Evolutionary conservation across 805 yeast genomes (phyloP), one percentile per base, ranked within the genome.

Genomic region (Pichia sporocuriosa): DNA sequence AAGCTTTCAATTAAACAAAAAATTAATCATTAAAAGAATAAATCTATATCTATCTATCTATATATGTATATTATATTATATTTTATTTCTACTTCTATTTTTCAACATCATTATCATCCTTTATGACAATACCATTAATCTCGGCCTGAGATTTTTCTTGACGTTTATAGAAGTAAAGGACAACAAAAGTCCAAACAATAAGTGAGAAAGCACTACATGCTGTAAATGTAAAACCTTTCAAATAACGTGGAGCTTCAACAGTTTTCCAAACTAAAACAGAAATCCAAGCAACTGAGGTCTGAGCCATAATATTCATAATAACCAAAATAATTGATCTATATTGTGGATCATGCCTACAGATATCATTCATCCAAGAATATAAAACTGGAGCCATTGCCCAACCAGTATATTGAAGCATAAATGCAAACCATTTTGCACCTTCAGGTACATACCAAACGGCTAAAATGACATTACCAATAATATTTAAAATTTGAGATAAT

Each of bases 371-470:
- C 67, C 73, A 70, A 1, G 80, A 69, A 65, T 77, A 74, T 35
- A 77, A 59, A 35, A 77, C 78, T 0, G 84, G 79, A 2, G 82
- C 77, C 57, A 74, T 73, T 16, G 82, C 73, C 70, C 81, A 78
- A 13, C 79, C 73, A 55, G 75, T 74, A 53, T 77, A 78, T 19
- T 74, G 76, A 36, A 73, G 65, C 51, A 77, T 65, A 57, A 73
- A 79, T 1, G 78, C 84, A 63, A 70, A 76, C 83, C 84, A 78
- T 57, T 78, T 77, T 15, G 82, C 77, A n/a, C 65, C 44, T 32
- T 66, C 66, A 0, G 78, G 68, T 24, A 78, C 74, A 46, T 76
- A 57, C 84, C 84, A 79, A 33, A 69, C 70, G 6, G 79, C 78
- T 49, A 79, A 59, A 19, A 79, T 63, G 1, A 66, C 64, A 53